A percentile compares a stretch with the other conserved stretches of the same genome.
Evolutionary conservation across 2,329 filamentous ascomycete species (phyloP).

Genomic region (Xylariaceae sp.): DNA sequence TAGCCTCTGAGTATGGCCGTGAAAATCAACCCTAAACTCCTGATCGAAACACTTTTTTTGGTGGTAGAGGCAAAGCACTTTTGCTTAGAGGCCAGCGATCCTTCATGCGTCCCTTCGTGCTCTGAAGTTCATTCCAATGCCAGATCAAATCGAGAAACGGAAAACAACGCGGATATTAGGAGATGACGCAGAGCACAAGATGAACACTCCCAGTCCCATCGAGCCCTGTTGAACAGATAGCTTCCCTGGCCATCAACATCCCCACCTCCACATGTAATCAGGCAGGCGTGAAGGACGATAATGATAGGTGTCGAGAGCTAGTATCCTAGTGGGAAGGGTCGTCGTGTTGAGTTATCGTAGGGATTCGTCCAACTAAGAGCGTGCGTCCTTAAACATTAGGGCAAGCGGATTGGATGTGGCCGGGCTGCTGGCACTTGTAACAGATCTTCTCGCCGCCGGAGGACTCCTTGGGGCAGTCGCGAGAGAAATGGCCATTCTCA

Average conservation of each 20-base stretch:
- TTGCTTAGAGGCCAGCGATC: conserved; percentile 9
- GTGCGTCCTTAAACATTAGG: conserved; percentile 53
- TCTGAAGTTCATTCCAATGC: conserved; percentile 13
- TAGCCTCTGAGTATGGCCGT: conserved; percentile 7
- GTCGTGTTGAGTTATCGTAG: conserved; percentile 8
- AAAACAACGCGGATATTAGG: conserved; percentile 12
- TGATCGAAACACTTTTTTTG: conserved; percentile 14
- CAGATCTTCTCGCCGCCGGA: conserved; percentile 86
- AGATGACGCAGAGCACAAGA: conserved; percentile 12
- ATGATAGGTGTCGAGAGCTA: background rate
- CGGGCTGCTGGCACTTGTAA: conserved; percentile 85
- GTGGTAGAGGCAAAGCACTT: background rate
- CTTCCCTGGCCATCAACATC: conserved; percentile 7
- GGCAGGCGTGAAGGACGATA: background rate
- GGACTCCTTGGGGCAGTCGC: conserved; percentile 92
- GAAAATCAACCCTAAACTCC: conserved; percentile 20
- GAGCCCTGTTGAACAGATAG: conserved; percentile 2
- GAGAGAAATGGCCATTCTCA: conserved; percentile 89
- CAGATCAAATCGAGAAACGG: conserved; percentile 12
- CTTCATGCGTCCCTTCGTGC: conserved; percentile 12
- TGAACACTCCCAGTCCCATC: conserved; percentile 5
- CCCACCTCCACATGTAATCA: conserved; percentile 1
- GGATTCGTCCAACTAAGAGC: conserved; percentile 11
- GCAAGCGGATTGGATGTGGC: conserved; percentile 92
- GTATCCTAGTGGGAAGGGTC: conserved; percentile 1